Evolutionary conservation across 2,329 filamentous ascomycete species (phyloP), one percentile per base, ranked within the genome.

Genomic region (Canariomyces notabilis): DNA sequence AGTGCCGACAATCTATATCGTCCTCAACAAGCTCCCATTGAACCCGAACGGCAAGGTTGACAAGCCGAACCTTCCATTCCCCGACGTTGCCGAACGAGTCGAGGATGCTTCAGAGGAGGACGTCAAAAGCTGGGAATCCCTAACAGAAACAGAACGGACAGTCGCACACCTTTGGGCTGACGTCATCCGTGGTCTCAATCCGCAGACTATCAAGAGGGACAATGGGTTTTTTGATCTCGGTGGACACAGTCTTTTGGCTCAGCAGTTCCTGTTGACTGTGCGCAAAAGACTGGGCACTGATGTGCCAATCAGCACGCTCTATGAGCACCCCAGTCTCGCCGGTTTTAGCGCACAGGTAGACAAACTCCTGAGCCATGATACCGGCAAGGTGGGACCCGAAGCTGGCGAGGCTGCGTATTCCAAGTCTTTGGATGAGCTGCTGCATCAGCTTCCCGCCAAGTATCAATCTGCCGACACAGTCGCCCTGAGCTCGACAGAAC

Each of bases 31-130:
- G 46, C 76, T 91, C 52, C 87, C 87, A 1, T 67, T 91, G n/a
- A 90, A 88, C 63, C 85, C 85, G n/a, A 89, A 89, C 56, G 85
- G 87, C 57, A 93, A 93, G 67, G 79, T 91, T 34, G 88, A 94
- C 66, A 85, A 82, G 65, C 83, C 86, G 12, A 80, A 79, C 2
- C 72, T 94, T 42, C 88, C 88, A 0, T 93, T 90, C 76, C 90
- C 82, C 32, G 87, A 91, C 64, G 80, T 80, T 19, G 78, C 79
- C 11, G 77, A 87, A 57, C 73, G 84, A 26, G 75, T 64, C n/a
- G 67, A 68, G 51, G 68, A 70, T 20, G 64, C 67, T 8, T 68
- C 65, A 2, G 67, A 68, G 31, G 67, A 69, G 44, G 69, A 73
- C 40, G 43, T 70, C 23, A 65, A 67, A 57, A 66, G 62, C 37